Evolutionary conservation across 305 asterid genomes (phyloP), one percentile per base, ranked within the genome.

Genomic region (Coffea humblotiana): DNA sequence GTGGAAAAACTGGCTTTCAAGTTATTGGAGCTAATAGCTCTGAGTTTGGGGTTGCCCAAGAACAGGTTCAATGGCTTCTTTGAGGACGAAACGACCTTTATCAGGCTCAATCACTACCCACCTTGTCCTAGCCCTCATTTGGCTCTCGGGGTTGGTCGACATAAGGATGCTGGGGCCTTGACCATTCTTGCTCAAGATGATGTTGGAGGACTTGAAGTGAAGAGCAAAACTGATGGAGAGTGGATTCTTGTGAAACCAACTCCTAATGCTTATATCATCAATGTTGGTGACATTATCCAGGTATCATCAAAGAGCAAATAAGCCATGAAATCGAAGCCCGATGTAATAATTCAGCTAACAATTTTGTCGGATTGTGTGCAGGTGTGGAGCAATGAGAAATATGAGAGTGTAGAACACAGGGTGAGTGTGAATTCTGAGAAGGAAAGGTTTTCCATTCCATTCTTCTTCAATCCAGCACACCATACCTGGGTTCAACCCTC

Each of bases 321-420:
- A 8, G 13, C 13, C 7, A 16, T 67, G 23, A 48, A 32, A 32
- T 67, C 45, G 15, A 65, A 65, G 13, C n/a, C 5, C 7, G 25
- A 7, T 6, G 18, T 67, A 18, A 18, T 35, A 32, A 15, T 32
- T 40, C 8, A 14, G 49, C 10, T 72, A 21, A 4, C 25, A n/a
- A 47, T 23, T 71, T 71, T 71, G 58, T 23, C n/a, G 9, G 29
- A 12, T n/a, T 75, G 49, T 21, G 56, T 49, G 52, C 77, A 91
- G 93, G 97, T 90, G 23, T 92, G 92, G 93, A 92, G 97, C 90
- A 92, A 92, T 61, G 90, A 83, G 72, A 86, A 82, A 81, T 92
- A 90, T 56, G 94, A 90, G 77, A 92, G 97, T 49, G 94, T 92
- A 16, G 97, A 92, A 71, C 94, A 91, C 60, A 88, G 95, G 72